These are phyloP conservation scores for Fusarium succisae DNA, from an alignment of 2,329 filamentous ascomycete species.

Conservation along the genomic window DNA sequence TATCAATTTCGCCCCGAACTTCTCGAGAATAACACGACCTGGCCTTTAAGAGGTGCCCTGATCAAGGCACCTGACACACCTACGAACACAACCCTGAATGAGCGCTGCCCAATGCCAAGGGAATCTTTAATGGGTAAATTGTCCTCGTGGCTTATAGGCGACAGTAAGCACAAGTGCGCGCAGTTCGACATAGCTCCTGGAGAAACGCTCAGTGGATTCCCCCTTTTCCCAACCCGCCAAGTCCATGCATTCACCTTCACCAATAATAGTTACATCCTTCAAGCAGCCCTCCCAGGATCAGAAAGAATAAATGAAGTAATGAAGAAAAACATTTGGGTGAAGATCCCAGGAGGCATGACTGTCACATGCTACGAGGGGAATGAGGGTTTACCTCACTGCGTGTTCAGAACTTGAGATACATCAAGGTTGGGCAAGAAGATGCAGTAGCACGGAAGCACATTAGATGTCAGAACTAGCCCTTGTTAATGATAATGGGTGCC, in stretches of 20 bases:
- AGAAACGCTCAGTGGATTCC: neutral
- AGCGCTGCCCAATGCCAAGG: neutral
- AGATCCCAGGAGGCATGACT: neutral
- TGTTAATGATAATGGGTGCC: neutral
- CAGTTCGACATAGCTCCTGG: neutral
- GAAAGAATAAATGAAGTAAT: too few species aligned
- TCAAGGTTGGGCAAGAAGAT: neutral
- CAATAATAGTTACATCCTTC: neutral
- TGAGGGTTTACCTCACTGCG: neutral
- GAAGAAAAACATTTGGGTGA: neutral
- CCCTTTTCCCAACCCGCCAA: neutral
- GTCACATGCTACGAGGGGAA: neutral
- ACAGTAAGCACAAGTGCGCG: neutral
- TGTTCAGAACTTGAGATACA: neutral
- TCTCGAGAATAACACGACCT: constrained; percentile 7
- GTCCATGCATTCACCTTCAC: neutral
- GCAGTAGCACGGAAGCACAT: neutral
- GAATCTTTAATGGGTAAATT: fast-evolving
- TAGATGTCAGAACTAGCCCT: neutral
- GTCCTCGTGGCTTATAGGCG: neutral
- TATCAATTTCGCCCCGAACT: neutral
- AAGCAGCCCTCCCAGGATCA: neutral
- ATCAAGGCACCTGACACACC: neutral
- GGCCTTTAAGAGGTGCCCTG: neutral
- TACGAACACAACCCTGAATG: too few species aligned